phyloP scores from a whole-genome alignment of 352 stramenopile species.

The Globisporangium megalacanthum region DNA sequence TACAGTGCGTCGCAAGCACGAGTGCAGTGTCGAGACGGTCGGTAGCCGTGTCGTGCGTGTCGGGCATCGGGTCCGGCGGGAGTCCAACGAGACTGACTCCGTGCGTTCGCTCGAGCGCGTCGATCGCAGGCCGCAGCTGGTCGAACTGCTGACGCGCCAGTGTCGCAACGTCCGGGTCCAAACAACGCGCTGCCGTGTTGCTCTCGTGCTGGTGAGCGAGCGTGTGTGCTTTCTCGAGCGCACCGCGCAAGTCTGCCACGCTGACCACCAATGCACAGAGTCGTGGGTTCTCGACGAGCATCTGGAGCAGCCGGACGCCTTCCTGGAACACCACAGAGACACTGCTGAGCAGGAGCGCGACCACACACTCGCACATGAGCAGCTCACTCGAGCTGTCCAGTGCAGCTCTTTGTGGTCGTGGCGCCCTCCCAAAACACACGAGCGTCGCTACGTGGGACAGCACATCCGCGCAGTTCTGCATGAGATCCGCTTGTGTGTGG shows the following conservation, averaged over 20 bases:
- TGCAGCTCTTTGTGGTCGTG: background rate
- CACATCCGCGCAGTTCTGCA: slow-evolving; percentile 9
- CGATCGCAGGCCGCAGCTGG: slow-evolving; percentile 40
- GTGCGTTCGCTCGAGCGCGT: slow-evolving; percentile 35
- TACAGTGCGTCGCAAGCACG: slow-evolving; percentile 25
- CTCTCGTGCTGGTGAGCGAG: slow-evolving; percentile 28
- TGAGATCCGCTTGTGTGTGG: slow-evolving; percentile 5
- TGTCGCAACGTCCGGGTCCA: slow-evolving; percentile 41
- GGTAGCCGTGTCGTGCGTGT: background rate
- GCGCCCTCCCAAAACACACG: slow-evolving; percentile 5
- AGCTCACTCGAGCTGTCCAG: background rate
- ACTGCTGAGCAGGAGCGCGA: slow-evolving; percentile 49
- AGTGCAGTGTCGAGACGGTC: slow-evolving; percentile 15
- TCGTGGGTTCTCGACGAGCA: slow-evolving; percentile 37
- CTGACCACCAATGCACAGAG: slow-evolving; percentile 20
- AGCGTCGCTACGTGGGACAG: slow-evolving; percentile 10
- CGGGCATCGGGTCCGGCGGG: slow-evolving; percentile 18
- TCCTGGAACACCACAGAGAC: slow-evolving; percentile 53
- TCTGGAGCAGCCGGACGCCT: slow-evolving; percentile 48
- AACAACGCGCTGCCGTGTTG: slow-evolving; percentile 14
- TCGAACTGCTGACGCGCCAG: slow-evolving; percentile 36
- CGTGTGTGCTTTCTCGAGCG: slow-evolving; percentile 40
- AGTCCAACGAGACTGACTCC: slow-evolving; percentile 50
- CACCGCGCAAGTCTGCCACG: slow-evolving; percentile 50
- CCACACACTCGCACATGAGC: slow-evolving; percentile 38